Base-by-base conservation (phyloP, 805 yeast species). In the Ogataea corticis region DNA sequence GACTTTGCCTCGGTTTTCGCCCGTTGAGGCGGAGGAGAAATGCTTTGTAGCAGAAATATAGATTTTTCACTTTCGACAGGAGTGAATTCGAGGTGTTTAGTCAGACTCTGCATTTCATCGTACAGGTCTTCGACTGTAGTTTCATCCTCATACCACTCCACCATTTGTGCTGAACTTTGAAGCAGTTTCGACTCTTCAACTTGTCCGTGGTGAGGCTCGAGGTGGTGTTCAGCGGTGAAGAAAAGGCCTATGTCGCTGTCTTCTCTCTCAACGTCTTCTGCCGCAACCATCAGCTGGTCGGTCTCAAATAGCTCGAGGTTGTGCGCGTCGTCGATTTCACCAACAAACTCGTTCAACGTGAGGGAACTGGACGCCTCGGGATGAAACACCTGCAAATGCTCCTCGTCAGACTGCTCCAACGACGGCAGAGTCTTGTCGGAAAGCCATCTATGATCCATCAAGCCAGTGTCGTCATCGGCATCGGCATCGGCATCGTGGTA, bases 321-420 rank as follows among this genome's bases (percentile, higher is more conserved):
- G n/a, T 28, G 40, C 14, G 14, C 21, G 25, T 37, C 17, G n/a
- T 28, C 16, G 16, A 37, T 37, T 11, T 28, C 33, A 16, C 14
- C 17, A 7, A 37, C 40, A 17, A 27, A 10, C 15, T 37, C 32
- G n/a, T 17, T 3, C 19, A 37, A 17, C 5, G 10, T 14, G 4
- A 12, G 25, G 11, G 32, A 2, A 16, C 13, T 11, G 4, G 23
- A 9, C n/a, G 23, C 10, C 25, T 37, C 40, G 9, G 40, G 40
- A 16, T 37, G 15, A 32, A 37, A 37, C 3, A 37, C 32, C 32
- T 37, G 32, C 33, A 37, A 16, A 17, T 27, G 40, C 21, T 37
- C 40, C 18, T 37, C 40, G 32, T 37, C 40, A 4, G 40, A 37
- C 12, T 37, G 40, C 15, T 37, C 40, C 14, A 37, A 32, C 11